Conservation (phyloP, 495 filamentous ascomycete species). For the Neurospora sublineolata region DNA sequence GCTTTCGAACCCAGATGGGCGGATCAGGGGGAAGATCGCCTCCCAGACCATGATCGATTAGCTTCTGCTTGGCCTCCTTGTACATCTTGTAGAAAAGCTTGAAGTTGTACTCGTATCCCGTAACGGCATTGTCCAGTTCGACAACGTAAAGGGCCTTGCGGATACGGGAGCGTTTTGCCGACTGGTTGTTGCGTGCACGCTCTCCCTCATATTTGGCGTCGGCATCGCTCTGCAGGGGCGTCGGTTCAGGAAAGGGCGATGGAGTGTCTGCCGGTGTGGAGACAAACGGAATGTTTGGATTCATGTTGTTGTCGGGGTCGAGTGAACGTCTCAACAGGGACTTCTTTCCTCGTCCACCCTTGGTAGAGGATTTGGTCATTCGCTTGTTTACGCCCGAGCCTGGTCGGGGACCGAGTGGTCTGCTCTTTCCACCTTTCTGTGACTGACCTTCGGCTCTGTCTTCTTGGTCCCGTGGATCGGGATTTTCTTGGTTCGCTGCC, state of each 20-base stretch:
- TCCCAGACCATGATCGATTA: not conserved
- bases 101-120: not conserved
- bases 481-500: not conserved
- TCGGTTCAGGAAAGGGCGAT: not conserved
- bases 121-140: conserved; percentile 4
- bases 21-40: not conserved
- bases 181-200: conserved; percentile 2
- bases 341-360: not conserved
- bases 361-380: not conserved
- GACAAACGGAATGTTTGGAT: not conserved
- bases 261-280: not conserved
- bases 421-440: not conserved
- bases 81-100: not conserved
- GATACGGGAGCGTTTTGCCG: not conserved
- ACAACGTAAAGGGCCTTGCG: conserved; percentile 2
- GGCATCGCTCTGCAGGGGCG: not conserved
- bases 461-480: not conserved
- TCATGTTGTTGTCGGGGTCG: not conserved
- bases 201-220: not conserved
- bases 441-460: not conserved
- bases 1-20: not conserved
- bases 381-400: not conserved
- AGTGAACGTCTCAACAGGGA: not conserved
- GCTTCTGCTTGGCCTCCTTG: not conserved
- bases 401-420: not conserved